Evolutionary conservation across 2,329 filamentous ascomycete genomes (phyloP).

Genomic region (Aspergillus neotritici): DNA sequence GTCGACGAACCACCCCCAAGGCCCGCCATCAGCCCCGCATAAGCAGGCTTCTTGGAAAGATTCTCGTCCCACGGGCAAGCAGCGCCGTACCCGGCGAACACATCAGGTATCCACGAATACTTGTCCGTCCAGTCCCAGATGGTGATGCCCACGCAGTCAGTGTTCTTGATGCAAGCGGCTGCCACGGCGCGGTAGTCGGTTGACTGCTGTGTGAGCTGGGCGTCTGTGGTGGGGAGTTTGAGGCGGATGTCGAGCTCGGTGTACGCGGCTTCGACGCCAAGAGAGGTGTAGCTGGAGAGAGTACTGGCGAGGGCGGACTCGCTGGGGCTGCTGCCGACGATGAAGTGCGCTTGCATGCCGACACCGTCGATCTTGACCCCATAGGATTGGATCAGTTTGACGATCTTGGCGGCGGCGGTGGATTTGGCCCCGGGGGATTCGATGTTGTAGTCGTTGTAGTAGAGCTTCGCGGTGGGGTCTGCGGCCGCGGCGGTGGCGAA

Average conservation of each 20-base stretch:
- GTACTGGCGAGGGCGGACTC: slow-evolving; percentile 34
- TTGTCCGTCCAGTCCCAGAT: slow-evolving; percentile 43
- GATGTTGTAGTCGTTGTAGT: slow-evolving; percentile 44
- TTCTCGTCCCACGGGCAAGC: slow-evolving; percentile 45
- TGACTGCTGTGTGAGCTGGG: slow-evolving; percentile 25
- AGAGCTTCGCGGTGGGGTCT: slow-evolving; percentile 51
- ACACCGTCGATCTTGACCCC: slow-evolving; percentile 45
- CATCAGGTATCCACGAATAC: slow-evolving; percentile 43
- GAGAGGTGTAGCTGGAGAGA: slow-evolving; percentile 34
- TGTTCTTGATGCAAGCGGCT: slow-evolving; percentile 26
- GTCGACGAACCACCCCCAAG: slow-evolving; percentile 14
- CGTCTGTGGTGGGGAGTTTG: slow-evolving; percentile 22
- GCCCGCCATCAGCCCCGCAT: slow-evolving; percentile 30
- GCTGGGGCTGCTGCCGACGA: slow-evolving; percentile 39
- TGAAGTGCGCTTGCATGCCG: slow-evolving; percentile 40
- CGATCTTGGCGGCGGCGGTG: slow-evolving; percentile 30
- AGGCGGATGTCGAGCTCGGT: slow-evolving; percentile 48
- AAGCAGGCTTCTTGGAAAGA: slow-evolving; percentile 45
- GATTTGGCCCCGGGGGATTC: slow-evolving; percentile 35
- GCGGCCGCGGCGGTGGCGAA: slow-evolving; percentile 48
- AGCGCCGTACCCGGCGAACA: slow-evolving; percentile 39
- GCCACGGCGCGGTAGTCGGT: slow-evolving; percentile 29
- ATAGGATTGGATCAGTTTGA: slow-evolving; percentile 36
- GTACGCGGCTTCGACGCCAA: slow-evolving; percentile 41
- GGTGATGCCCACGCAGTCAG: slow-evolving; percentile 31